Percentiles rank a stretch among this genome's conserved stretches.
phyloP scores from a whole-genome alignment of 2,329 filamentous ascomycete genomes.

The Ophiocordyceps polyrhachis-furcata region DNA sequence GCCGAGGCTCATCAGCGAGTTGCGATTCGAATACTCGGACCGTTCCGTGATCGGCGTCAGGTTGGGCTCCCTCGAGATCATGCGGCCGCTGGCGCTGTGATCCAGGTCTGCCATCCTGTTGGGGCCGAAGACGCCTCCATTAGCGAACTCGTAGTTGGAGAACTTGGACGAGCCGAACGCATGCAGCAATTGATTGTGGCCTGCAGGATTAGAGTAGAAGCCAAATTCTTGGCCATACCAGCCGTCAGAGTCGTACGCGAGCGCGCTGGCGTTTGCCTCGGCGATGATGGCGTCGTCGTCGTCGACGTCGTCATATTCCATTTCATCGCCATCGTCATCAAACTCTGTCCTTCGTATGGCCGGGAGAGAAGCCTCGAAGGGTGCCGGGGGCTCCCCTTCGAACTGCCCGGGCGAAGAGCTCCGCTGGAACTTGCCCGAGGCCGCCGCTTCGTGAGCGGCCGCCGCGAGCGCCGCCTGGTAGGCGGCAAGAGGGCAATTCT shows the following conservation, averaged over 20 bases:
- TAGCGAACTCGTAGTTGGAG: constrained; percentile 40
- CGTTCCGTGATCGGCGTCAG: constrained; percentile 91
- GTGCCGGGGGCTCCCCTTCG: constrained; percentile 4
- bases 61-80: constrained; percentile 69
- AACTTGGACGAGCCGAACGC: constrained; percentile 15
- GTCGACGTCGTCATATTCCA: constrained; percentile 42
- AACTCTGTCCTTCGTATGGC: constrained; percentile 19
- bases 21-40: constrained; percentile 89
- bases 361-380: constrained; percentile 1
- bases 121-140: constrained; percentile 79
- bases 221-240: constrained; percentile 96
- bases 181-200: constrained; percentile 23
- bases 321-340: constrained; percentile 32
- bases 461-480: constrained; percentile 76
- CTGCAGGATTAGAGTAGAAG: constrained; percentile 57
- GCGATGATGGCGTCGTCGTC: constrained; percentile 85
- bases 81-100: constrained; percentile 53
- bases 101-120: constrained; percentile 36
- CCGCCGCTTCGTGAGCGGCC: constrained; percentile 59
- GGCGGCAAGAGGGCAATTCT: constrained; percentile 26
- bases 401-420: constrained; percentile 24
- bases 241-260: constrained; percentile 81
- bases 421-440: constrained; percentile 56
- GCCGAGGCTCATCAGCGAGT: constrained; percentile 62
- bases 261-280: constrained; percentile 80